phyloP scores from a whole-genome alignment of 2,329 filamentous ascomycete genomes.

The Xylariaceae sp. region DNA sequence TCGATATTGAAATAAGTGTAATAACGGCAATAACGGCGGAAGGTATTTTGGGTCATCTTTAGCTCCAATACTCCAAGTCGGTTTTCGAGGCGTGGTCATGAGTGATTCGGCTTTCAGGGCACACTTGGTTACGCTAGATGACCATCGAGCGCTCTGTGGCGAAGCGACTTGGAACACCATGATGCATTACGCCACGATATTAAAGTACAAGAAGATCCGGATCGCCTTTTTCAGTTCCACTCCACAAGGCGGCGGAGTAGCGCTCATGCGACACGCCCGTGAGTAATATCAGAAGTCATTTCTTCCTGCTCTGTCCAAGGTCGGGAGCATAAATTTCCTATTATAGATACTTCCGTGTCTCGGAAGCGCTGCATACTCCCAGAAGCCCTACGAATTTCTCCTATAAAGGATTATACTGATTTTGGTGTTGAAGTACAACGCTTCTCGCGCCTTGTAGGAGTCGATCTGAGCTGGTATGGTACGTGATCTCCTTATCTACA shows the following conservation, averaged over 20 bases:
- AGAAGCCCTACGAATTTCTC: too few relatives aligned
- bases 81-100: slow-evolving; percentile 64
- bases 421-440: slow-evolving; percentile 45
- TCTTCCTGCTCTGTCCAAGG: neutral
- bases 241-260: slow-evolving; percentile 82
- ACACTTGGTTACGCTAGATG: slow-evolving; percentile 60
- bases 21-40: neutral
- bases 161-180: slow-evolving; percentile 70
- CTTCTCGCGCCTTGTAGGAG: slow-evolving; percentile 69
- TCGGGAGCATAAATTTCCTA: neutral
- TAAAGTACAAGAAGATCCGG: slow-evolving; percentile 69
- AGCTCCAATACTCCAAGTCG: slow-evolving; percentile 67
- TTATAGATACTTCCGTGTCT: neutral
- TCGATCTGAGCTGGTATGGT: slow-evolving; percentile 74
- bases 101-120: slow-evolving; percentile 72
- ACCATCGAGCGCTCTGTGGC: slow-evolving; percentile 68
- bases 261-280: slow-evolving; percentile 80
- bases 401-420: neutral
- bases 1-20: neutral
- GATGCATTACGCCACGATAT: slow-evolving; percentile 65
- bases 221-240: slow-evolving; percentile 83
- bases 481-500: neutral
- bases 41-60: slow-evolving; percentile 77
- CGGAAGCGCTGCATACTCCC: too few relatives aligned
- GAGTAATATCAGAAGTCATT: slow-evolving; percentile 46